These are phyloP conservation scores for Geosmithia putterillii DNA, from an alignment of 2,329 filamentous ascomycete genomes.

Conservation along the genomic window DNA sequence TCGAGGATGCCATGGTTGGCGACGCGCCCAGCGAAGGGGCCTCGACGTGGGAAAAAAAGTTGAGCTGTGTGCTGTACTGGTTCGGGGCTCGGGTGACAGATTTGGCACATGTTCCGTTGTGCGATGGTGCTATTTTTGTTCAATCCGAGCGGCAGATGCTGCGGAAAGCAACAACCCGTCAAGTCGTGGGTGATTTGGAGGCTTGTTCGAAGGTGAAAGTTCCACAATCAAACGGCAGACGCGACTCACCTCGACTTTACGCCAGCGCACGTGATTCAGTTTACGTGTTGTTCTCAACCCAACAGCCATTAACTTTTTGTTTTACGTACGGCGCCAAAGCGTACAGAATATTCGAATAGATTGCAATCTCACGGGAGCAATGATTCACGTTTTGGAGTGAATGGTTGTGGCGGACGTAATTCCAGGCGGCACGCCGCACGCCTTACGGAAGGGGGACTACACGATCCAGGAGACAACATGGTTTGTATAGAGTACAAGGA, in stretches of 20 bases:
- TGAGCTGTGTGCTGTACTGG: too few relatives aligned
- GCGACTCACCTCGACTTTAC: neutral
- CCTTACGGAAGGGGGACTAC: too few relatives aligned
- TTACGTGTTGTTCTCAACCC: neutral
- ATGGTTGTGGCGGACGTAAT: too few relatives aligned
- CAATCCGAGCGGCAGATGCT: too few relatives aligned
- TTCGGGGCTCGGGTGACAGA: neutral
- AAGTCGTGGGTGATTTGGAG: neutral
- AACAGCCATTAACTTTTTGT: neutral
- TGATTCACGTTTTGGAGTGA: too few relatives aligned
- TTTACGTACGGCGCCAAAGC: too few relatives aligned
- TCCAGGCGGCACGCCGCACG: too few relatives aligned
- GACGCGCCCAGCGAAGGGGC: neutral
- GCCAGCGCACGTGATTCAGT: neutral
- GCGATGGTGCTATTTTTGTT: too few relatives aligned
- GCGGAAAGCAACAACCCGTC: too few relatives aligned
- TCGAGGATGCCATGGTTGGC: conserved; percentile 1
- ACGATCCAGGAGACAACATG: neutral
- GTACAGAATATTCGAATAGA: too few relatives aligned
- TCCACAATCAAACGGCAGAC: neutral
- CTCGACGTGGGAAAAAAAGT: neutral
- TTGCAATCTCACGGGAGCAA: too few relatives aligned
- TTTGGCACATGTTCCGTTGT: neutral
- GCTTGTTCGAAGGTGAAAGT: neutral
- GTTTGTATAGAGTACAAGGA: neutral